phyloP scores from a whole-genome alignment of 2,329 filamentous ascomycete species.

The Exophiala aquamarina region DNA sequence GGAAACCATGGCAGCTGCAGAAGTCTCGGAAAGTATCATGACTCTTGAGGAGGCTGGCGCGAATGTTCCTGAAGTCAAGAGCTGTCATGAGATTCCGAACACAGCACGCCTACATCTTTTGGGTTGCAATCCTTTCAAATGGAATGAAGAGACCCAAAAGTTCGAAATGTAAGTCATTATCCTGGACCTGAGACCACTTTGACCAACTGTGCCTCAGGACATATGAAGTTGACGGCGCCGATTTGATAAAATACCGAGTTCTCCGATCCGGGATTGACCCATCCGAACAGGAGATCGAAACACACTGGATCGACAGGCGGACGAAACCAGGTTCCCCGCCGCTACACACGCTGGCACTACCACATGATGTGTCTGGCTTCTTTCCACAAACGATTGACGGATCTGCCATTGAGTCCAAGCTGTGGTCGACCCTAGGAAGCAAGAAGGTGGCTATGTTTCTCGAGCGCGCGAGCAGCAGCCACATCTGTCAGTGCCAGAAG shows the following conservation, averaged over 20 bases:
- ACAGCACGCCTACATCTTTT: background rate
- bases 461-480: background rate
- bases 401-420: conserved; percentile 2
- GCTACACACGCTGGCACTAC: background rate
- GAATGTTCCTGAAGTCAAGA: background rate
- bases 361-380: conserved; percentile 2
- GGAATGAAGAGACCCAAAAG: background rate
- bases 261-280: conserved; percentile 6
- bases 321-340: background rate
- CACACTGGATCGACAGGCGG: conserved; percentile 1
- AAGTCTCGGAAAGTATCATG: conserved; percentile 2
- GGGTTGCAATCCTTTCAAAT: background rate
- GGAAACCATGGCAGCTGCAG: background rate
- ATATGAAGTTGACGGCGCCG: background rate
- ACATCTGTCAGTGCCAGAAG: conserved; percentile 5
- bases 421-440: background rate
- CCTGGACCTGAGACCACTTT: too few relatives aligned
- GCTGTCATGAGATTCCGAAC: conserved; percentile 4
- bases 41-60: background rate
- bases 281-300: conserved; percentile 1
- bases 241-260: conserved; percentile 3
- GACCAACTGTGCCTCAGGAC: background rate
- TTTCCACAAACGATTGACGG: conserved; percentile 4
- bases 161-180: conserved; percentile 3
- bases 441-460: background rate